Conservation (phyloP, 2,329 filamentous ascomycete species). For the Lasiodiplodia sp. region DNA sequence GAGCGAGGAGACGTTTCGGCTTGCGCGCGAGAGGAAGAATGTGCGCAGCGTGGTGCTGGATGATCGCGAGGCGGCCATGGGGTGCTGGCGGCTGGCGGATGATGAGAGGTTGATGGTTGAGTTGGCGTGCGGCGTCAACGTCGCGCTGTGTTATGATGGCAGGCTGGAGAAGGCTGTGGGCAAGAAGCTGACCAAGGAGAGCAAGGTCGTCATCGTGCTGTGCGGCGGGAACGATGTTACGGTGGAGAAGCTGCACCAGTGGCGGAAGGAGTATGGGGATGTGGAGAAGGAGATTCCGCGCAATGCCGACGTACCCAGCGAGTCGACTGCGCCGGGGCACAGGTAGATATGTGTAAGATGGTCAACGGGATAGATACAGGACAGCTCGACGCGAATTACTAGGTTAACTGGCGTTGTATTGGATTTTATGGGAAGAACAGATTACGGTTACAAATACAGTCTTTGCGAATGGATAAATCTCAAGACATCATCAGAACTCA, state of each 20-base stretch:
- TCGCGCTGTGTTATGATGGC: constrained; percentile 59
- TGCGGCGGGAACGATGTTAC: constrained; percentile 72
- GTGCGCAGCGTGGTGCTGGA: constrained; percentile 69
- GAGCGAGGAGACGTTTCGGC: constrained; percentile 67
- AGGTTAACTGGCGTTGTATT: neutral
- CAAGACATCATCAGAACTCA: neutral
- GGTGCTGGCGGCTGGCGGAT: constrained; percentile 77
- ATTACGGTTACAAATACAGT: constrained; percentile 1
- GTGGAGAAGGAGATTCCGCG: constrained; percentile 27
- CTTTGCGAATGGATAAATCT: neutral
- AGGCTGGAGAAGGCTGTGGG: constrained; percentile 81
- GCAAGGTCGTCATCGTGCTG: constrained; percentile 82
- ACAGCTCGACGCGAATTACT: neutral
- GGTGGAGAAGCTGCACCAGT: constrained; percentile 76
- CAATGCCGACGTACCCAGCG: constrained; percentile 23
- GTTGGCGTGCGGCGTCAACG: constrained; percentile 80
- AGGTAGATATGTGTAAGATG: neutral
- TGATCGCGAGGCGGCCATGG: constrained; percentile 81
- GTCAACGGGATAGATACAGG: neutral
- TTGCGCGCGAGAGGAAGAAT: constrained; percentile 59
- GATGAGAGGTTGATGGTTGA: constrained; percentile 85
- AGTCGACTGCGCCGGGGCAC: constrained; percentile 21
- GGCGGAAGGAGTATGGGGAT: constrained; percentile 72
- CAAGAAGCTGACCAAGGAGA: constrained; percentile 83
- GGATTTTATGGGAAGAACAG: neutral